Conservation (phyloP, 257 asterid genomes). For the Jacaranda mimosifolia region DNA sequence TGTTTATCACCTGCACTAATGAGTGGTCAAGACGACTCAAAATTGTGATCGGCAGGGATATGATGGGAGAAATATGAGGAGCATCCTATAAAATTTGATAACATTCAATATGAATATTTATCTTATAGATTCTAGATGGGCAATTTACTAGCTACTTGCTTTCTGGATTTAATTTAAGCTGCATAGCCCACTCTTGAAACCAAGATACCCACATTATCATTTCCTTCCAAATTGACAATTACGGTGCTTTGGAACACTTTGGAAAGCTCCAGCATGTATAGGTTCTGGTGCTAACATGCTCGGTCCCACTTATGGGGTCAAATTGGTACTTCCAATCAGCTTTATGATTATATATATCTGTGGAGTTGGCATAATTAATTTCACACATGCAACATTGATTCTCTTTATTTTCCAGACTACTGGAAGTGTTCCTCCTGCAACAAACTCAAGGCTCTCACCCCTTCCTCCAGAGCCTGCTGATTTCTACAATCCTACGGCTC, state of each 20-base stretch:
- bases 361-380: not conserved
- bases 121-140: slow-evolving; percentile 1
- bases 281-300: not conserved
- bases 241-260: too few relatives aligned
- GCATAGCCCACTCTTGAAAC: too few relatives aligned
- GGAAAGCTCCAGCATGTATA: too few relatives aligned
- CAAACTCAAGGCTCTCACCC: slow-evolving; percentile 93
- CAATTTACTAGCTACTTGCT: not conserved
- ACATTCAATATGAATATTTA: not conserved
- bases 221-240: too few relatives aligned
- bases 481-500: slow-evolving; percentile 83
- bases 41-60: not conserved
- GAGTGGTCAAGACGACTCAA: not conserved
- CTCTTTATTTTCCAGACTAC: slow-evolving; percentile 55
- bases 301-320: not conserved
- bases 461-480: slow-evolving; percentile 98
- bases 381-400: slow-evolving; percentile 2
- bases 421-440: slow-evolving; percentile 79
- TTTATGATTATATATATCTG: not conserved
- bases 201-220: too few relatives aligned
- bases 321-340: not conserved
- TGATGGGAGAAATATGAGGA: not conserved
- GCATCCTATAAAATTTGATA: slow-evolving; percentile 10
- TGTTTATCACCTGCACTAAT: not conserved
- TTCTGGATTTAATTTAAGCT: not conserved